Evolutionary conservation across 805 yeast genomes (phyloP), one percentile per base, ranked within the genome.

Genomic region (Ogataea philodendri): DNA sequence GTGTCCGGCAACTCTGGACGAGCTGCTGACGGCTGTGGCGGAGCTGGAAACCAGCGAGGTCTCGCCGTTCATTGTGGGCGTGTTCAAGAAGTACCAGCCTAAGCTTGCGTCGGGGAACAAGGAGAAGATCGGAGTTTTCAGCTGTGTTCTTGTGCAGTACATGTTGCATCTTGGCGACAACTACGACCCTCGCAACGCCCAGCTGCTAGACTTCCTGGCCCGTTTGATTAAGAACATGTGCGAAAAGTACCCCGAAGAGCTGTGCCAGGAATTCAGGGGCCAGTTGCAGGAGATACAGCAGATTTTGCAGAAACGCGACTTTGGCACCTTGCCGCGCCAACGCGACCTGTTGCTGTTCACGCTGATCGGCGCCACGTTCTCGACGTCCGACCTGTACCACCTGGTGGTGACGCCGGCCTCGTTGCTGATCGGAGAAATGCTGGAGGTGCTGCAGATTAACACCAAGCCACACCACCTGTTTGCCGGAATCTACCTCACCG

Each of bases 351-450:
- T 85, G 5, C 74, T 83, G 41, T 84, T 81, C 52, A 68, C 78
- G 0, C 50, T 87, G 5, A 69, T 89, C 39, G 97, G 97, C 5
- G 67, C 72, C 35, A 56, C 88, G 4, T 93, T 84, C 55, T 89
- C 98, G 0, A 87, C 97, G 1, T 93, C 98, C 0, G 99, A 93
- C 66, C 89, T 87, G 55, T 90, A 84, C 62, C 98, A 93, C 66
- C 69, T 88, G 41, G 83, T 93, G 8, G 89, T 81, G 4, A 89
- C 96, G 0, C 96, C 97, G 3, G 72, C 90, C 2, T 65, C 76
- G 19, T 72, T 93, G 21, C 62, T 86, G 24, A 76, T 87, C 67
- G 74, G 81, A 31, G 90, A 86, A 58, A 66, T 76, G 9, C 62
- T 90, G 37, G 78, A 80, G 35, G 76, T 73, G 47, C 49, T 74